Conservation (phyloP, 2,329 filamentous ascomycete genomes). For the Elsinoe batatas region DNA sequence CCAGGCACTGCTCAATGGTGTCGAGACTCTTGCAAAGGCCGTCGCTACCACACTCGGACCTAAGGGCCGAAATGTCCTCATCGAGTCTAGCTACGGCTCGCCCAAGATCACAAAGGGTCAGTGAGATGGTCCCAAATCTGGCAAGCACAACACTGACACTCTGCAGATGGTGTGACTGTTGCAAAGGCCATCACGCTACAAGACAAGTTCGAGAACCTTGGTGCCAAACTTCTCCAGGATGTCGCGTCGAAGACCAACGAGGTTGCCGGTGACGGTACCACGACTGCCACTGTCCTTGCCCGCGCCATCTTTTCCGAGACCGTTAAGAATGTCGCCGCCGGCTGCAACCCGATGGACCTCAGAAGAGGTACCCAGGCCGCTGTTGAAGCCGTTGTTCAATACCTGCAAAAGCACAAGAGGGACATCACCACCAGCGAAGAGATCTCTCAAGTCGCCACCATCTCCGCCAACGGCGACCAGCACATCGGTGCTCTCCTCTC, state of each 20-base stretch:
- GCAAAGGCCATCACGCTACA: constrained; percentile 77
- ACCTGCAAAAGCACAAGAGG: constrained; percentile 88
- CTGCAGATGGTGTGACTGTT: constrained; percentile 43
- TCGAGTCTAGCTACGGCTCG: constrained; percentile 96
- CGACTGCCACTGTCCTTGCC: constrained; percentile 91
- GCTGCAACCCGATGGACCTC: constrained; percentile 99
- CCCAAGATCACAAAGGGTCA: constrained; percentile 99
- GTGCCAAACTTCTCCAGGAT: constrained; percentile 90
- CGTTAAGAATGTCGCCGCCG: constrained; percentile 98
- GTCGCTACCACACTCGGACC: constrained; percentile 93
- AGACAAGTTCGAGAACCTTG: constrained; percentile 99
- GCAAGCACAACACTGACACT: constrained; percentile 15
- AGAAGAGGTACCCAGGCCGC: constrained; percentile 94
- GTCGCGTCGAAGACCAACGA: constrained; percentile 99
- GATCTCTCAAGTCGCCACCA: constrained; percentile 96
- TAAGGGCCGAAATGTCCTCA: constrained; percentile 96
- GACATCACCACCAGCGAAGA: constrained; percentile 96
- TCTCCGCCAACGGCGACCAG: constrained; percentile 91
- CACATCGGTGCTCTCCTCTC: constrained; percentile 95
- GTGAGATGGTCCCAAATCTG: constrained; percentile 21
- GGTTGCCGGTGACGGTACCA: constrained; percentile 95
- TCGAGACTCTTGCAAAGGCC: constrained; percentile 92
- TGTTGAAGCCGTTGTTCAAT: constrained; percentile 89
- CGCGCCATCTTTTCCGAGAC: constrained; percentile 99
- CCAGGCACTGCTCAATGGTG: constrained; percentile 79